phyloP scores from a whole-genome alignment of 306 rosid genomes.

The Vigna unguiculata region DNA sequence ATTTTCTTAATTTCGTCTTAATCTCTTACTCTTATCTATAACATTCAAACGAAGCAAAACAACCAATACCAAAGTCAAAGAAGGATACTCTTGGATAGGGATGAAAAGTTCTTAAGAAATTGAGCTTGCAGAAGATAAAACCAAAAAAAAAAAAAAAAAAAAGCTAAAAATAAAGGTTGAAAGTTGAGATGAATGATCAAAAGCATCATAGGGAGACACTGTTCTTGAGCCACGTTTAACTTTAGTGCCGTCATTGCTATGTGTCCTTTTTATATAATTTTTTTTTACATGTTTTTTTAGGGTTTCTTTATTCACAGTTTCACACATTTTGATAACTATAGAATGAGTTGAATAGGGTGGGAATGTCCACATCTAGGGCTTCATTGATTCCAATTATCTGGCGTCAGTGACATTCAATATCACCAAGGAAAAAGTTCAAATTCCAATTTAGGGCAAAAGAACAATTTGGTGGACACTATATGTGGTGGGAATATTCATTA shows the following conservation, averaged over 20 bases:
- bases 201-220: constrained; percentile 32
- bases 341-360: background rate
- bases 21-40: constrained; percentile 6
- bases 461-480: constrained; percentile 9
- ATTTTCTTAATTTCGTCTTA: constrained; percentile 7
- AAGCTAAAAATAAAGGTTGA: constrained; percentile 13
- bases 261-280: background rate
- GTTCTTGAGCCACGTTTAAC: constrained; percentile 46
- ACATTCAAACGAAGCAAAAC: constrained; percentile 14
- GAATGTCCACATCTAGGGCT: constrained; percentile 36
- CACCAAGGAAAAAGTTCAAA: constrained; percentile 26
- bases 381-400: constrained; percentile 50
- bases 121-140: constrained; percentile 33
- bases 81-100: constrained; percentile 29
- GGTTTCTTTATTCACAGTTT: constrained; percentile 27
- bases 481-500: constrained; percentile 40
- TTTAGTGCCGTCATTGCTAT: constrained; percentile 48
- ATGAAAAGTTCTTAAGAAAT: constrained; percentile 32
- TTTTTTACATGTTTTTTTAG: background rate
- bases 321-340: constrained; percentile 16
- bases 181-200: constrained; percentile 38
- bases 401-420: constrained; percentile 42
- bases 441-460: constrained; percentile 30
- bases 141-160: background rate
- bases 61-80: constrained; percentile 40